Evolutionary conservation across 331 rosid genomes (phyloP).

Genomic region (Rhamnella rubrinervis): DNA sequence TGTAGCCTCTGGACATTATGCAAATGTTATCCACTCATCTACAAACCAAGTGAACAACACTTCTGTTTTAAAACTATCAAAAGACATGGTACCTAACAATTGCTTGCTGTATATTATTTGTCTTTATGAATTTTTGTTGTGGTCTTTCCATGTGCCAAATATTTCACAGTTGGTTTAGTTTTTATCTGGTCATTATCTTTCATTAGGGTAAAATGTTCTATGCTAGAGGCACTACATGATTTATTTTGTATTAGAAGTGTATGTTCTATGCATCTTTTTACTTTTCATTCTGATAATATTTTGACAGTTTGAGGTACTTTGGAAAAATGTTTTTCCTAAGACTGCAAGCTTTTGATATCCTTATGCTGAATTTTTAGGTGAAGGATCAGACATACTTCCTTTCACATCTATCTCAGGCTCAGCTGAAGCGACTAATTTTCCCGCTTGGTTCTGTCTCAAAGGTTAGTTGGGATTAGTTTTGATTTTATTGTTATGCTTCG

Average conservation of each 20-base stretch:
- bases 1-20: slow-evolving; percentile 96
- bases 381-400: slow-evolving; percentile 97
- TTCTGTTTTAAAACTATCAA: slow-evolving; percentile 66
- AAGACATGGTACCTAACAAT: slow-evolving; percentile 62
- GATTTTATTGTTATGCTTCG: slow-evolving; percentile 7
- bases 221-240: no score
- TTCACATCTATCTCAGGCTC: slow-evolving; percentile 84
- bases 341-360: slow-evolving; percentile 21
- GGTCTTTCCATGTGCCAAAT: slow-evolving; percentile 1
- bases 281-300: neutral
- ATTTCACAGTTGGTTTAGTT: slow-evolving; percentile 2
- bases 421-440: slow-evolving; percentile 72
- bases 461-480: slow-evolving; percentile 49
- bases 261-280: neutral
- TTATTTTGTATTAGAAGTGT: no score
- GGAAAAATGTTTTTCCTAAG: neutral
- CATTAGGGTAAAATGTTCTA: no score
- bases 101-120: slow-evolving; percentile 1
- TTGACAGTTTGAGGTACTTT: neutral
- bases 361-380: slow-evolving; percentile 49
- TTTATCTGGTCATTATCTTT: neutral
- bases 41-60: slow-evolving; percentile 39
- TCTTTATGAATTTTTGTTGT: neutral
- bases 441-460: slow-evolving; percentile 87
- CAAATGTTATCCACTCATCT: slow-evolving; percentile 66